Evolutionary conservation across 1,284 basidiomycete species (phyloP), one percentile per base, ranked within the genome.

Genomic region (Papiliotrema terrestris): DNA sequence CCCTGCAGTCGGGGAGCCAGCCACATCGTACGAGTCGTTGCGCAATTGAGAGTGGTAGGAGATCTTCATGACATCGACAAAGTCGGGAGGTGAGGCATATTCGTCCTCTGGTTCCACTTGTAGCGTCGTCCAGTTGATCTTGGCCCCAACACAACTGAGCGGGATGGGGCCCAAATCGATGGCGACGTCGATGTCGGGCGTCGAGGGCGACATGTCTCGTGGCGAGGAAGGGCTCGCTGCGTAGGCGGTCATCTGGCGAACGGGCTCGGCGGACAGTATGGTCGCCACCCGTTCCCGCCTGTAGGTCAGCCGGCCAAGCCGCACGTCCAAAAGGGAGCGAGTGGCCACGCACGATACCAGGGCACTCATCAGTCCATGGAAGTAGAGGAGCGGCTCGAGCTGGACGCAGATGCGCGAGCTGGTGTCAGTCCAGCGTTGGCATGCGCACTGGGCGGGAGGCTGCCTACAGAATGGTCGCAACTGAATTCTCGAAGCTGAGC

Each of bases 181-280:
- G 42, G 42, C 13, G 9, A 9, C 9, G 20, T 45, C 20, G 25
- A 45, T 22, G n/a, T 45, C 25, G 23, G n/a, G 44, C 17, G n/a
- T 22, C n/a, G 44, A 9, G 44, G 23, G 17, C n/a, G 25, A 23
- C 5, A 26, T 5, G 8, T 45, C 44, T 22, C 32, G 8, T 6
- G 25, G 26, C 15, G 25, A 19, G 8, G 45, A 47, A 4, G 26
- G 45, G 29, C 25, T 15, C 23, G 45, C 17, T 11, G 25, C 19
- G 32, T 22, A 13, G 29, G n/a, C 32, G 25, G 26, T 29, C 23
- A 32, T 26, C 26, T 44, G 49, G 4, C 41, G 13, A 15, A 44
- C 49, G 37, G 49, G 49, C 29, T 42, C 49, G 49, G 49, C 41
- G 22, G 17, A 35, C 15, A 43, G 49, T 3, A 49, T 49, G 3